Evolutionary conservation across 306 rosid genomes (phyloP).

Genomic region (Fragaria iinumae): DNA sequence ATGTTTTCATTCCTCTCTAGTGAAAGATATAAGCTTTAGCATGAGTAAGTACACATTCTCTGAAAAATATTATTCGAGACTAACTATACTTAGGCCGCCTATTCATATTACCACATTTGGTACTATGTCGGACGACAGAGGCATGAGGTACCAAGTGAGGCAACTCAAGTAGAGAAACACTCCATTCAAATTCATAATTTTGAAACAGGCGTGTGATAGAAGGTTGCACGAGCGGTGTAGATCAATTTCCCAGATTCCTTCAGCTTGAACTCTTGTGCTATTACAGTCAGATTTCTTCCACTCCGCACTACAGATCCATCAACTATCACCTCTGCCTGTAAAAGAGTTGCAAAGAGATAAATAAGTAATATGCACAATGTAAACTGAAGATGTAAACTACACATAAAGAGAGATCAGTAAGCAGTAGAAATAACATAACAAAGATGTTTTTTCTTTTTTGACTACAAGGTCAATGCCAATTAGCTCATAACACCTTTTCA

Average conservation of each 20-base stretch:
- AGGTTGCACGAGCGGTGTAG: conserved; percentile 58
- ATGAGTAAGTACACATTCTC: not conserved
- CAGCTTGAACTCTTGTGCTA: conserved; percentile 54
- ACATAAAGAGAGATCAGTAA: not conserved
- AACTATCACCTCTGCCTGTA: conserved; percentile 67
- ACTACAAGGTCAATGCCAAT: not conserved
- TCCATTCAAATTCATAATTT: conserved; percentile 32
- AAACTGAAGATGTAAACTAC: not conserved
- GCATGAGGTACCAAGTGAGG: not conserved
- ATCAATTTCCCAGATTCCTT: conserved; percentile 49
- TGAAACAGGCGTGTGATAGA: conserved; percentile 53
- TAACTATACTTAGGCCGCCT: not conserved
- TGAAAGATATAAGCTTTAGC: not conserved
- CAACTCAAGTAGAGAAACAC: not conserved
- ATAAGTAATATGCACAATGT: not conserved
- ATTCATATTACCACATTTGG: not conserved
- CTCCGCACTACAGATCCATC: conserved; percentile 59
- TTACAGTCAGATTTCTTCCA: conserved; percentile 71
- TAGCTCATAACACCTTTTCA: not conserved
- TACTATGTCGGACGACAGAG: not conserved
- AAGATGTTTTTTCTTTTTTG: not conserved
- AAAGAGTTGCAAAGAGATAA: not conserved
- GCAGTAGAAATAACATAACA: not conserved
- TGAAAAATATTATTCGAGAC: not conserved
- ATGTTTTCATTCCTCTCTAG: not conserved